Percentiles rank a stretch among this genome's conserved stretches.
Conservation (phyloP, 176 grass and related monocot genomes). For the Puccinellia tenuiflora region DNA sequence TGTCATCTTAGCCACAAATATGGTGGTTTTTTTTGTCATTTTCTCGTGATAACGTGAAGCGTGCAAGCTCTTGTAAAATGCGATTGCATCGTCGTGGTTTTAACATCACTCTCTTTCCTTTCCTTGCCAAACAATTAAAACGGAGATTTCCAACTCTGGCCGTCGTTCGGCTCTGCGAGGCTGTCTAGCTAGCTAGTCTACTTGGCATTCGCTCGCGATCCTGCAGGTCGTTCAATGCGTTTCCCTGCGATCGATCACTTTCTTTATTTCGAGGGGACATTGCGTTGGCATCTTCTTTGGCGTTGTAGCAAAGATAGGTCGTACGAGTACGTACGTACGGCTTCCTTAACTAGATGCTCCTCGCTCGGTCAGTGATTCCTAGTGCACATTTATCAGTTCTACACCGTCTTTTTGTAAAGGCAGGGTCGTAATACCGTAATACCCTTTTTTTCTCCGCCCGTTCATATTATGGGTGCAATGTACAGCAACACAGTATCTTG, state of each 20-base stretch:
- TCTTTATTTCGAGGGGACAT: conserved; percentile 21
- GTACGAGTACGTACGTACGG: background rate
- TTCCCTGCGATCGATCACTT: background rate
- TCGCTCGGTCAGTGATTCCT: background rate
- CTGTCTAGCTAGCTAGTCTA: background rate
- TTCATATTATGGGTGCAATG: no score
- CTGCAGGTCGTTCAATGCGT: background rate
- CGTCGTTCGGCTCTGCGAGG: no score
- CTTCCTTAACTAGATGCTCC: background rate
- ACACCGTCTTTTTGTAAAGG: background rate
- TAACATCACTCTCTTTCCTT: no score
- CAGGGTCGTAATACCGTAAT: no score
- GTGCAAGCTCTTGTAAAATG: background rate
- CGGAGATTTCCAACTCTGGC: background rate
- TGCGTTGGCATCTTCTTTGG: background rate
- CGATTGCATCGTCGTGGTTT: background rate
- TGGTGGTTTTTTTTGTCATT: no score
- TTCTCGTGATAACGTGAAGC: no score
- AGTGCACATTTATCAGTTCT: background rate
- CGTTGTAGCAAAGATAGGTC: background rate
- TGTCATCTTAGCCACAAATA: no score
- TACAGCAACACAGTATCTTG: no score
- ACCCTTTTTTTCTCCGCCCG: no score
- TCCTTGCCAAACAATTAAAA: background rate
- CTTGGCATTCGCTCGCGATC: background rate